Evolutionary conservation across 2,329 filamentous ascomycete genomes (phyloP), one percentile per base, ranked within the genome.

Genomic region (Paracorniculantispora psalliotae): DNA sequence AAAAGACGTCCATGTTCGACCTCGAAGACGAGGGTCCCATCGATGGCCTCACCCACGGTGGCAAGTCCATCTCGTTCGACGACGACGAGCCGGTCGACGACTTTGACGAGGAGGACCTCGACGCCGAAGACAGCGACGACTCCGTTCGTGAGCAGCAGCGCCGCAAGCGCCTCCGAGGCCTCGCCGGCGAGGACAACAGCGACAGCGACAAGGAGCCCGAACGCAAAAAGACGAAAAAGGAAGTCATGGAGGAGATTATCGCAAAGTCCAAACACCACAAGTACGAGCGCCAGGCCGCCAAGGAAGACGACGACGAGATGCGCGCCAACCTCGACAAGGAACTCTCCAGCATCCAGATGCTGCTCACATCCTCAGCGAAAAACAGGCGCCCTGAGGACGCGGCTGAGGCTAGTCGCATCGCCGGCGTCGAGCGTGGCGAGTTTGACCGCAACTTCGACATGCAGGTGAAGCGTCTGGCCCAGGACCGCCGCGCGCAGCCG

Each of bases 211-310:
- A 79, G 21, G 77, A 87, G 63, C 92, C 91, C 0, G 89, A 93
- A 67, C 83, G 88, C 61, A 97, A 96, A 73, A 99, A 97, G 78
- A 88, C 88, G 3, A 97, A 97, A 75, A 90, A 94, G 57, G 94
- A 99, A 73, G 90, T 99, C 52, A 97, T 97, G 91, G 89, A 96
- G 68, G 96, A 99, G 73, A 82, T 99, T 62, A 97, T 99, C 65
- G 91, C 92, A 61, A 99, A 99, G 75, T 97, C 93, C 1, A 99
- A 99, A 71, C 81, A 90, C 62, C 84, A 97, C 81, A 97, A 96
- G 75, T 92, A 93, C 69, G 92, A 97, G 75, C 86, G 94, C 43
- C 94, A 99, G 73, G 87, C 91, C 61, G 85, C 86, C 28, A 97
- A 96, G 69, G 94, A 97, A 62, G 91, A 94, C 52, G 94, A 99